Evolutionary conservation across 2,329 filamentous ascomycete genomes (phyloP), one percentile per base, ranked within the genome.

Genomic region (Sporothrix sp.): DNA sequence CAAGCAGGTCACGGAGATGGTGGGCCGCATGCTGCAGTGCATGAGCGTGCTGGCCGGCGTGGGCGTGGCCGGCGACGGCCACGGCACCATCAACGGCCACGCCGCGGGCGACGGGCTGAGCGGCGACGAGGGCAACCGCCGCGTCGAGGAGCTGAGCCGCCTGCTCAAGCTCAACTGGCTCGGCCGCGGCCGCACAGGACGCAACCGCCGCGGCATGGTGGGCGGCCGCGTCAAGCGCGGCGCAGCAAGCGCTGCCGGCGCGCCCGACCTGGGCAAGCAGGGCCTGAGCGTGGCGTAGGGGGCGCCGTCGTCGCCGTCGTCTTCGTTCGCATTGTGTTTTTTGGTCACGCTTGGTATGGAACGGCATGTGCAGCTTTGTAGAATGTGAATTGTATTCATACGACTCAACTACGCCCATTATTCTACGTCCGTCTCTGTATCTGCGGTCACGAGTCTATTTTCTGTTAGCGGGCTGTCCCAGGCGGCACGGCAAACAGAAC

Each of bases 101-200:
- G 13, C 30, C 61, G 80, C 74, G 1, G 78, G 78, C 7, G 87
- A 93, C 56, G 80, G 84, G 79, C 1, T 23, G 7, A 3, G 16
- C 1, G 78, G 78, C 9, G 87, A 94, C 56, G 81, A 84, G 33
- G 76, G 79, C 1, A 87, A 91, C 62, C 77, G 76, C 51, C 87
- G 84, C 66, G 85, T 97, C 61, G 85, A 91, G 55, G 79, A 90
- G 61, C 71, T 98, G 55, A 88, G 85, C 52, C 84, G 87, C 62
- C 82, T 93, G 59, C 71, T 98, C 54, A 98, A 97, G 68, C 81
- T 96, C 60, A 98, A 98, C 66, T 98, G 93, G 93, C 75, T 98
- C 1, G 91, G 91, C 0, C 75, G 93, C 42, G 91, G 91, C 0
- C 72, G 93, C 32, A 97, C 89, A 3, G 93, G 93, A 0, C 75